Evolutionary conservation across 208 protist species (phyloP).

Genomic region (Acanthamoeba polyphaga): DNA sequence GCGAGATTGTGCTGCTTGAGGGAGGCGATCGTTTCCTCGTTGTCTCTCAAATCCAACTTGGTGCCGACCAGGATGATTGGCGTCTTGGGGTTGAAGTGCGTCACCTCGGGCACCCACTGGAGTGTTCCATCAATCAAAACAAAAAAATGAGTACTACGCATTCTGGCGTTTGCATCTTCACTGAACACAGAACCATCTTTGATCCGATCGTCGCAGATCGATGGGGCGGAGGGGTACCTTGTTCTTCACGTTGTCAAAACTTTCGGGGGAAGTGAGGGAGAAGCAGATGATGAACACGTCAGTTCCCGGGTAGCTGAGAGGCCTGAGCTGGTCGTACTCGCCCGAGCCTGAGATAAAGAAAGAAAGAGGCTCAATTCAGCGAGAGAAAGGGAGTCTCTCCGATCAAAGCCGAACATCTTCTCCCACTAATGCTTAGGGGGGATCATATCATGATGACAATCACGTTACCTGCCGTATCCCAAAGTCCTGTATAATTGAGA

Average conservation of each 20-base stretch:
- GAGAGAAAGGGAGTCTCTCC: background rate
- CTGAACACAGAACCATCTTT: background rate
- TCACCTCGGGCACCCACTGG: constrained; percentile 83
- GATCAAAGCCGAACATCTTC: background rate
- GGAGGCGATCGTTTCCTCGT: constrained; percentile 69
- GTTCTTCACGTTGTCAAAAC: constrained; percentile 84
- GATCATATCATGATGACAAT: background rate
- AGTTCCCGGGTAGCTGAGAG: constrained; percentile 87
- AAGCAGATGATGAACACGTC: constrained; percentile 91
- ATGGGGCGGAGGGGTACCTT: constrained; percentile 72
- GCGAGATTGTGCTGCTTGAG: constrained; percentile 72
- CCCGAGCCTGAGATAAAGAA: constrained; percentile 80
- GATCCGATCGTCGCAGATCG: background rate
- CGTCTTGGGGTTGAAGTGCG: constrained; percentile 72
- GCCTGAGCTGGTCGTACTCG: constrained; percentile 89
- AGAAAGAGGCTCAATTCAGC: background rate
- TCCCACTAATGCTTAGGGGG: no score
- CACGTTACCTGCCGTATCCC: constrained; percentile 73
- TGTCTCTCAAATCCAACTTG: constrained; percentile 81
- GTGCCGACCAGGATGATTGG: constrained; percentile 86
- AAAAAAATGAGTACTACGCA: background rate
- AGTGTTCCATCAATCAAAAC: background rate
- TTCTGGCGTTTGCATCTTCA: background rate
- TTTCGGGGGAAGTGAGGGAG: constrained; percentile 79
- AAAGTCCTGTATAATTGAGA: constrained; percentile 23